Evolutionary conservation across 164 flowering plant genomes (phyloP).

Genomic region (Tinospora cordifolia): DNA sequence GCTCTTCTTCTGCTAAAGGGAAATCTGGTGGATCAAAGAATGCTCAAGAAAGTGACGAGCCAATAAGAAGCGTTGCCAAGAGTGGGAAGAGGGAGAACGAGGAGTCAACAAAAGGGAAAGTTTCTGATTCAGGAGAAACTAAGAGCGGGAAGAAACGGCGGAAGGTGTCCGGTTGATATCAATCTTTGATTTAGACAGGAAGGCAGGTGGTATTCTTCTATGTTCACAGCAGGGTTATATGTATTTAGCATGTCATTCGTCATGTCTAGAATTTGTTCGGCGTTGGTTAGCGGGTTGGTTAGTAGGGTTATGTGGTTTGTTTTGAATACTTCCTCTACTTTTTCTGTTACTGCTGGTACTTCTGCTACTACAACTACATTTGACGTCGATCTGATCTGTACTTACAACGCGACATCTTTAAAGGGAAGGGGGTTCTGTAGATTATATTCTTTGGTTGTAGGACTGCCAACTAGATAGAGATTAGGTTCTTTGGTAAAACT

Average conservation of each 20-base stretch:
- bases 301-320: neutral
- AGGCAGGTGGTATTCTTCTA: neutral
- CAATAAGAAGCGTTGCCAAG: neutral
- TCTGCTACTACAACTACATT: neutral
- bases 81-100: conserved; percentile 7
- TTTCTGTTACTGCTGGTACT: no score
- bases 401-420: neutral
- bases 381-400: neutral
- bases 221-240: neutral
- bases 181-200: neutral
- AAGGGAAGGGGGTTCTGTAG: neutral
- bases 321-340: no score
- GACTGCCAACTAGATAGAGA: neutral
- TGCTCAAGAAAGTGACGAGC: neutral
- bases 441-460: neutral
- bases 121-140: conserved; percentile 16
- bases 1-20: conserved; percentile 12
- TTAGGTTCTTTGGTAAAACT: neutral
- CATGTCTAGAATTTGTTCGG: neutral
- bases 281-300: neutral
- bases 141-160: conserved; percentile 43
- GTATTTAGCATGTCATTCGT: neutral
- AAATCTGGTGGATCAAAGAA: conserved; percentile 13
- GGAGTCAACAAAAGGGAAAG: neutral
- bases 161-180: neutral